Evolutionary conservation across 192 early-diverging fungal genomes (phyloP), one percentile per base, ranked within the genome.

Genomic region (Allomyces macrogynus): DNA sequence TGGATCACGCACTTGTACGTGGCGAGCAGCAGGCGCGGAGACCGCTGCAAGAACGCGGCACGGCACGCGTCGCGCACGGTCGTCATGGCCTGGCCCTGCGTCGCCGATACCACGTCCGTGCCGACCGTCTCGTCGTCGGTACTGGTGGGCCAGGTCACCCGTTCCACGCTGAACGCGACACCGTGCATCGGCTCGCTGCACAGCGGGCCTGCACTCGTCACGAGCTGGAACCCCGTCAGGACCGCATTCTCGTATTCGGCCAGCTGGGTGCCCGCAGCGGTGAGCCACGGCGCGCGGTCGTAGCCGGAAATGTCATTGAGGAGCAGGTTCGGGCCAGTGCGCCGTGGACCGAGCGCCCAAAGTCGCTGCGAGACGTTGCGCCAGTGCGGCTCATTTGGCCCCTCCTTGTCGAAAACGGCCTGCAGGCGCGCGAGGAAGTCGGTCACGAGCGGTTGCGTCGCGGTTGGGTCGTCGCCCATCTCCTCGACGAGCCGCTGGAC

Each of bases 1-100:
- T 99, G 95, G 62, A 99, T 87, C 69, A 95, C 97, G 71, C 93
- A 97, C 1, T 87, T 83, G 69, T 99, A 99, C 84, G 90, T 95
- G 40, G 97, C 97, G 67, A 97, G 73, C 71, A 88, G 81, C n/a
- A 99, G 74, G 14, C 97, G 84, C 16, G 94, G 91, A 60, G 92
- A 95, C 88, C 91, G 97, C 24, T 87, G 80, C 68, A 99, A 71
- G 69, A 97, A 97, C 7, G 86, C 87, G 43, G 84, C 76, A 61
- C 81, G 77, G 65, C 89, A 88, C 11, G 85, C 87, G 65, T 95
- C 92, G 25, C 84, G 83, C 72, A 91, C 80, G 0, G 86, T 80
- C 10, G 92, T 80, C 43, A 99, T 93, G 60, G 97, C 80, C 67
- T 95, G 91, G 3, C 97, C 95, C 24, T 24, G 16, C 16, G 49